Percentiles rank a stretch among this genome's conserved stretches.
Conservation (phyloP, 257 asterid species). For the Solanum corneliomulleri region DNA sequence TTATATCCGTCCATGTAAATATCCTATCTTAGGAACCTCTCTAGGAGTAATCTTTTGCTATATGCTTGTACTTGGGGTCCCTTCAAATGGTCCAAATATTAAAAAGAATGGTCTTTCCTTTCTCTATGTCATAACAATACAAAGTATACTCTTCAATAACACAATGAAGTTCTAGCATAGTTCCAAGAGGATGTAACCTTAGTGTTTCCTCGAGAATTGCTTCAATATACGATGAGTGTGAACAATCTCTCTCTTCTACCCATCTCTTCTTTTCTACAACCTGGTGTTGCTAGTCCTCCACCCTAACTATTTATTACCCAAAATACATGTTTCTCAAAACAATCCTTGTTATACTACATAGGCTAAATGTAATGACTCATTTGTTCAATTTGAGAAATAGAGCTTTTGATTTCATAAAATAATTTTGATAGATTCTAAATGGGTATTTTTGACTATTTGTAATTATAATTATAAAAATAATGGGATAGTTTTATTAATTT, state of each 20-base stretch:
- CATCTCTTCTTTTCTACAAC: slow-evolving; percentile 2
- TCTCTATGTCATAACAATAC: not conserved
- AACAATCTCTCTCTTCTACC: slow-evolving; percentile 7
- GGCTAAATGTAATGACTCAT: not conserved
- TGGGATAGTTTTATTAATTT: too few species aligned
- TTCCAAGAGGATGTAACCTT: slow-evolving; percentile 2
- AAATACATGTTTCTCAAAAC: slow-evolving; percentile 8
- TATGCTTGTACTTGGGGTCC: slow-evolving; percentile 8
- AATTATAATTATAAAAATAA: too few species aligned
- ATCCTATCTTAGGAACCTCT: slow-evolving; percentile 10
- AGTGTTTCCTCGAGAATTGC: slow-evolving; percentile 2
- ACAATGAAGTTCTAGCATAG: not conserved
- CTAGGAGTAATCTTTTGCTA: slow-evolving; percentile 2
- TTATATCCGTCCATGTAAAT: not conserved
- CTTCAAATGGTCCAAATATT: not conserved
- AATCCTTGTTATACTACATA: slow-evolving; percentile 15
- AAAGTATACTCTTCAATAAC: slow-evolving; percentile 3
- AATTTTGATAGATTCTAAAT: too few species aligned
- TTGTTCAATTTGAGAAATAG: too few species aligned
- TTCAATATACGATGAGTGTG: slow-evolving; percentile 3
- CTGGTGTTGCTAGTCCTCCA: slow-evolving; percentile 7
- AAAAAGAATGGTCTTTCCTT: not conserved
- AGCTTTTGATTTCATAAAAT: too few species aligned
- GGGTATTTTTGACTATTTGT: too few species aligned
- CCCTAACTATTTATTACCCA: not conserved